A percentile compares a stretch with the other conserved stretches of the same genome.
These are phyloP conservation scores for Mortierella sp. DNA, from an alignment of 371 early-diverging fungal genomes.

Conservation along the genomic window DNA sequence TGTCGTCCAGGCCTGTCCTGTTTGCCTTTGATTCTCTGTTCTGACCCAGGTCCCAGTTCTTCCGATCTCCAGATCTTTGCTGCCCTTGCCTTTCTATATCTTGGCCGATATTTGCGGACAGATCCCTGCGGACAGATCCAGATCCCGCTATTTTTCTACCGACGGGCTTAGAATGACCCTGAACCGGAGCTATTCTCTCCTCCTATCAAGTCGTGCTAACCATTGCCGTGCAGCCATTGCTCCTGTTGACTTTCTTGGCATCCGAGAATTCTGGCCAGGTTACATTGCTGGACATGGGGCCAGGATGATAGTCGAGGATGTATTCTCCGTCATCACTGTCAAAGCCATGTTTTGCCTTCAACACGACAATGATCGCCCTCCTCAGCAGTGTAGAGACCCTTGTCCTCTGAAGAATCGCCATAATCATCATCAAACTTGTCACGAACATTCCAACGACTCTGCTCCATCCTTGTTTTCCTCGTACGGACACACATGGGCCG, in stretches of 20 bases:
- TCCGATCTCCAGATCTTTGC: slow-evolving; percentile 1
- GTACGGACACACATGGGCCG: slow-evolving; percentile 24
- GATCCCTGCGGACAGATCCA: background rate
- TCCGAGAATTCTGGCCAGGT: slow-evolving; percentile 51
- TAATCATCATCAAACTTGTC: slow-evolving; percentile 4
- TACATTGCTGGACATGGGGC: slow-evolving; percentile 42
- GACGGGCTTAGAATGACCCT: slow-evolving; percentile 54
- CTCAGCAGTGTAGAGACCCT: background rate
- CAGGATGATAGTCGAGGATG: slow-evolving; percentile 42
- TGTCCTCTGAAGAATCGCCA: background rate
- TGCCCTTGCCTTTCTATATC: background rate
- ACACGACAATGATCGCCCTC: slow-evolving; percentile 3
- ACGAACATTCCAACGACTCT: slow-evolving; percentile 3
- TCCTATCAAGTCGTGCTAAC: slow-evolving; percentile 70
- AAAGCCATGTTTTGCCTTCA: slow-evolving; percentile 42
- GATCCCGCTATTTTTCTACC: slow-evolving; percentile 26
- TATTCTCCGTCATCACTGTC: slow-evolving; percentile 39
- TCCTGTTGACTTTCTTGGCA: slow-evolving; percentile 15
- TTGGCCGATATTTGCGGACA: background rate
- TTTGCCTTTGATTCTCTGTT: slow-evolving; percentile 29
- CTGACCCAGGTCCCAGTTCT: slow-evolving; percentile 28
- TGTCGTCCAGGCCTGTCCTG: slow-evolving; percentile 17
- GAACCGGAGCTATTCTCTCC: slow-evolving; percentile 60
- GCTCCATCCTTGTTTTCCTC: slow-evolving; percentile 6
- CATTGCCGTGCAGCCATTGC: slow-evolving; percentile 78